Evolutionary conservation across 2,329 filamentous ascomycete genomes (phyloP).

Genomic region (Penicillium brasilianum): DNA sequence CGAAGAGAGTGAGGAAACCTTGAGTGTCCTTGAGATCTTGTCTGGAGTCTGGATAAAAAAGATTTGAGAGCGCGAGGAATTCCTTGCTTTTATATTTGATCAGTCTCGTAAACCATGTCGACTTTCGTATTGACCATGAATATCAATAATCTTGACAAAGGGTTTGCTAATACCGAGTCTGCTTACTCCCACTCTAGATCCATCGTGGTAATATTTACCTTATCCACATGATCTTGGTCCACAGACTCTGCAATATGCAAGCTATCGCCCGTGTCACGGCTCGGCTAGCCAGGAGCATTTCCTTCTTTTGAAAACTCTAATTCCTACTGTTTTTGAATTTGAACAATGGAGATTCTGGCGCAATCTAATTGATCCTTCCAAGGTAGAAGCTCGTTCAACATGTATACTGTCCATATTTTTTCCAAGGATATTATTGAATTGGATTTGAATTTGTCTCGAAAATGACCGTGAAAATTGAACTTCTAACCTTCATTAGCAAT

Average conservation of each 20-base stretch:
- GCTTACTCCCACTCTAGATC: not conserved
- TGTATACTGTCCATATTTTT: too few relatives aligned
- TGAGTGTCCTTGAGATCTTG: conserved; percentile 3
- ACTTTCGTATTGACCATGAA: not conserved
- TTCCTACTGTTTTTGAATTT: too few relatives aligned
- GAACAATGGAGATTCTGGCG: too few relatives aligned
- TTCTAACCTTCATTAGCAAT: not conserved
- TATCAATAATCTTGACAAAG: conserved; percentile 16
- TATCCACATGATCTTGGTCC: conserved; percentile 6
- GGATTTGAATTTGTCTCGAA: too few relatives aligned
- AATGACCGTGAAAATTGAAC: not conserved
- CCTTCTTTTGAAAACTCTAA: too few relatives aligned
- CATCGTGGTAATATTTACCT: not conserved
- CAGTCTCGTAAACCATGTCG: not conserved
- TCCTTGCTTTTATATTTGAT: conserved; percentile 5
- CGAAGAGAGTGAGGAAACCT: not conserved
- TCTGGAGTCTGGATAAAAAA: not conserved
- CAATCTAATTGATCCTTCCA: too few relatives aligned
- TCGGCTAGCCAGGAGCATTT: not conserved
- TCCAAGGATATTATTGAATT: too few relatives aligned
- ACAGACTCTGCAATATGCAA: conserved; percentile 1
- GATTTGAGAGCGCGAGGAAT: not conserved
- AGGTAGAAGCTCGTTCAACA: too few relatives aligned
- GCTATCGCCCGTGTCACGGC: not conserved
- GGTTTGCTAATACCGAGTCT: conserved; percentile 11